Base-by-base conservation (phyloP, 306 rosid species). In the Castanea crenata region DNA sequence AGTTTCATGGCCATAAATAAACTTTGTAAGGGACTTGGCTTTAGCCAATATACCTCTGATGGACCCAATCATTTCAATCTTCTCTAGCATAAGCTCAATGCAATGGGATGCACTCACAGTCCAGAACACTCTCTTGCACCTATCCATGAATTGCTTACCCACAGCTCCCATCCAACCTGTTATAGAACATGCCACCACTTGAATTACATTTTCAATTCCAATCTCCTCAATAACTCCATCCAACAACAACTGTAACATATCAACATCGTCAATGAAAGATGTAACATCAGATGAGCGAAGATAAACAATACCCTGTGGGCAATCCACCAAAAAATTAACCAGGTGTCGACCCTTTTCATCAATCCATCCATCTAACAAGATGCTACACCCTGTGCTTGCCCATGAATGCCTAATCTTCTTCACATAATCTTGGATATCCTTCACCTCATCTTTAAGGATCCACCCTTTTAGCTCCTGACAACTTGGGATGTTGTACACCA, bases 311-410 rank as follows among this genome's bases (percentile, higher is more conserved):
- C 85, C 79, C 74, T 12, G 18, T 12, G 82, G 85, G 75, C 75
- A 82, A 69, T 82, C 80, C n/a, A 73, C 79, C 56, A 82, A 64
- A 65, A 82, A 25, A 41, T 77, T 82, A 23, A 77, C 78, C 29
- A 82, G 32, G 74, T 44, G 74, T 64, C 71, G 61, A 21, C 82
- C 78, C 74, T 55, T 77, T 31, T 55, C 75, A 56, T 82, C 75
- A 41, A 56, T 31, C 85, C 82, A 82, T 55, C 44, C 68, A 55
- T 82, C 82, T 74, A 82, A 65, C 79, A 77, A 65, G 44, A 82
- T 64, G 78, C 81, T 82, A 46, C 85, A 82, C 38, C 82, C 78
- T n/a, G 75, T 82, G 52, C 8, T 44, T 20, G 13, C 85, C 85
- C 85, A 82, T 21, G 78, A 72, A n/a, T 72, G 14, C 44, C 46